Percentiles rank a stretch among this genome's conserved stretches.
phyloP scores from a whole-genome alignment of 2,329 filamentous ascomycete genomes.

The Pyricularia sp. region DNA sequence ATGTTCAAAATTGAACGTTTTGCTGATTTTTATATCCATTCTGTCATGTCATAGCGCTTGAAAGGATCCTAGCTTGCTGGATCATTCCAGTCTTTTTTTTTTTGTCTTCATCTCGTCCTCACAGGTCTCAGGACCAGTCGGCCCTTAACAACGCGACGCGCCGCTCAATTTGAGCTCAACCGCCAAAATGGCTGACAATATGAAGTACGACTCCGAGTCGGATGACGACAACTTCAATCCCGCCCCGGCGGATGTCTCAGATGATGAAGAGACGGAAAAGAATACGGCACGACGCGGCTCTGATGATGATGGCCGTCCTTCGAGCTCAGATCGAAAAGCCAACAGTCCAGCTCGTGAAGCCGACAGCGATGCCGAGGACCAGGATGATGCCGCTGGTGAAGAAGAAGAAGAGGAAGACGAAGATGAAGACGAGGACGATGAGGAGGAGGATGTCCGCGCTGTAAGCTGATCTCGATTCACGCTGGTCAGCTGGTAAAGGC shows the following conservation, averaged over 20 bases:
- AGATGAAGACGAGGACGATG: slow-evolving; percentile 30
- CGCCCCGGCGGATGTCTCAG: slow-evolving; percentile 57
- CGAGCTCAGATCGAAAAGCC: slow-evolving; percentile 1
- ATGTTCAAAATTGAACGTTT: not conserved
- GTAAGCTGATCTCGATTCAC: not conserved
- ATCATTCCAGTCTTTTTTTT: not conserved
- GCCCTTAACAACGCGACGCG: not conserved
- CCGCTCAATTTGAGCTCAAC: not conserved
- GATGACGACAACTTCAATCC: slow-evolving; percentile 89
- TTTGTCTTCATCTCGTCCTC: not conserved
- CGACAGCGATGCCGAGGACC: slow-evolving; percentile 16
- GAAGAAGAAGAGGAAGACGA: slow-evolving; percentile 33
- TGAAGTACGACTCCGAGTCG: slow-evolving; percentile 46
- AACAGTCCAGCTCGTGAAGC: slow-evolving; percentile 8
- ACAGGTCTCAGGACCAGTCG: not conserved
- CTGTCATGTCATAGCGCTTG: not conserved
- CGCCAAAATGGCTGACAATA: slow-evolving; percentile 2
- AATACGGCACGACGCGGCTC: slow-evolving; percentile 17
- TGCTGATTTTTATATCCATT: not conserved
- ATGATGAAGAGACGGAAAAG: slow-evolving; percentile 40
- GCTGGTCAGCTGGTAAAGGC: not conserved
- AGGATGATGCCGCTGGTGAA: slow-evolving; percentile 18
- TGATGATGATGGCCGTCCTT: slow-evolving; percentile 9
- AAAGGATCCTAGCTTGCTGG: not conserved
- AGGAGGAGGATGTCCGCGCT: slow-evolving; percentile 11